These are phyloP conservation scores for Paraphaeosphaeria minitans DNA, from an alignment of 2,329 filamentous ascomycete genomes.

Conservation along the genomic window DNA sequence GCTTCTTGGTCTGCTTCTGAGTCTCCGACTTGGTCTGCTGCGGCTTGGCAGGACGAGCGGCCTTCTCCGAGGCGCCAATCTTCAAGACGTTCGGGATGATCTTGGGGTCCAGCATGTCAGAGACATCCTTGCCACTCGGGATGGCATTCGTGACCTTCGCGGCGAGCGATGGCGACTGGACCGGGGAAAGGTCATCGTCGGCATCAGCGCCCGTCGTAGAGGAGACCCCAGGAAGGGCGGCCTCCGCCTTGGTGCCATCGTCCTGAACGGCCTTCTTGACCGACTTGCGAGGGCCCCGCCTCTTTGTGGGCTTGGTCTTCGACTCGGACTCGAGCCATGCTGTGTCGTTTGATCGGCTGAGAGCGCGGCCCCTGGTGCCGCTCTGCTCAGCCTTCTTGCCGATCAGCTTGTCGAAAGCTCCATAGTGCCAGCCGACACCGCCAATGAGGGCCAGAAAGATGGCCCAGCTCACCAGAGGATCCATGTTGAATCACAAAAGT, in stretches of 20 bases:
- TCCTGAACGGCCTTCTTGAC: constrained; percentile 44
- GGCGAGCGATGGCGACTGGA: constrained; percentile 66
- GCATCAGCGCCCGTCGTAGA: constrained; percentile 76
- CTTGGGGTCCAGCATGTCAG: constrained; percentile 87
- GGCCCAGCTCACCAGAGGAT: constrained; percentile 42
- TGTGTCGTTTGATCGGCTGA: constrained; percentile 18
- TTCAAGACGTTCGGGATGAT: constrained; percentile 76
- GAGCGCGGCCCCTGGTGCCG: constrained; percentile 35
- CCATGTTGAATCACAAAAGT: constrained; percentile 27
- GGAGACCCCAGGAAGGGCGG: constrained; percentile 51
- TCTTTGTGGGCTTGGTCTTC: constrained; percentile 23
- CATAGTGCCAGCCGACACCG: constrained; percentile 36
- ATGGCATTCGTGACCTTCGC: constrained; percentile 45
- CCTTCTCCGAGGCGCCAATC: constrained; percentile 70
- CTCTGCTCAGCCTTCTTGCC: constrained; percentile 28
- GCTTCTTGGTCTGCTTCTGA: constrained; percentile 84
- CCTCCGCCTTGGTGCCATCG: constrained; percentile 38
- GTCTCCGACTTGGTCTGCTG: constrained; percentile 62
- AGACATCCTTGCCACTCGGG: constrained; percentile 71
- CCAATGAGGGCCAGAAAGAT: constrained; percentile 37
- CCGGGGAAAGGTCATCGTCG: constrained; percentile 78
- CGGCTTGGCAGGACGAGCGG: constrained; percentile 62
- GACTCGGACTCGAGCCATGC: constrained; percentile 37
- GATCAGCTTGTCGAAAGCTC: neutral
- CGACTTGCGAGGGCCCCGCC: constrained; percentile 42